Base-by-base conservation (phyloP, 768 basidiomycete genomes). In the Podaxis sp. region DNA sequence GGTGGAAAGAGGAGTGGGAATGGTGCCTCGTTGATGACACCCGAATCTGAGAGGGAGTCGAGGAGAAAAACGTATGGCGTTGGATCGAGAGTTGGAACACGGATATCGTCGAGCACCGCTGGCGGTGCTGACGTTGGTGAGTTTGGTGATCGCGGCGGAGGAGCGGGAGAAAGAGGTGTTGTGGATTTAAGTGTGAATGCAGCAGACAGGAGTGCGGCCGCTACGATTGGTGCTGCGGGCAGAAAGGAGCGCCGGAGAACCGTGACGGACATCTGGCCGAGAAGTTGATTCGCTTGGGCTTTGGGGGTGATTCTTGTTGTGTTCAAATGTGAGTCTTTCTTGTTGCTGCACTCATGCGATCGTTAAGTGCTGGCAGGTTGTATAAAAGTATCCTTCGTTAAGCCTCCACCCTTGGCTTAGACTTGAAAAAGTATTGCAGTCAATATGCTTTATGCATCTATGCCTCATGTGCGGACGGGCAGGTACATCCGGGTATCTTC, bases 261-360 rank as follows among this genome's bases (percentile, higher is more conserved):
- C 0, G 76, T 81, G 36, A 78, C 78, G 28, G 80, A 81, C 63
- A 76, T 81, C 66, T 79, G 77, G 76, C 75, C 75, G 11, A 62
- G 59, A 50, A 63, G 69, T 21, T 68, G 63, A 64, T 58, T 40
- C 9, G 35, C 54, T 55, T 65, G 27, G 40, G 14, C 52, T 55
- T 44, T 55, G 44, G 55, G 10, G 5, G 9, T 37, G 28, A n/a
- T 27, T 54, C 40, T 61, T 55, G 52, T 51, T 52, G 16, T 47
- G 36, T 52, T 52, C 42, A 13, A 46, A 10, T 25, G 55, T 64
- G 54, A 50, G 55, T 46, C 52, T 57, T 35, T 14, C 11, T 50
- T 58, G n/a, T 52, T 52, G 32, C 14, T 44, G 48, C 32, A 48
- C 51, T 28, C 21, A 28, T 18, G 18, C 13, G 14, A 21, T 23